A percentile compares a stretch with the other conserved stretches of the same genome.
phyloP scores from a whole-genome alignment of 176 grass and related monocot species.

The Carex pumila region DNA sequence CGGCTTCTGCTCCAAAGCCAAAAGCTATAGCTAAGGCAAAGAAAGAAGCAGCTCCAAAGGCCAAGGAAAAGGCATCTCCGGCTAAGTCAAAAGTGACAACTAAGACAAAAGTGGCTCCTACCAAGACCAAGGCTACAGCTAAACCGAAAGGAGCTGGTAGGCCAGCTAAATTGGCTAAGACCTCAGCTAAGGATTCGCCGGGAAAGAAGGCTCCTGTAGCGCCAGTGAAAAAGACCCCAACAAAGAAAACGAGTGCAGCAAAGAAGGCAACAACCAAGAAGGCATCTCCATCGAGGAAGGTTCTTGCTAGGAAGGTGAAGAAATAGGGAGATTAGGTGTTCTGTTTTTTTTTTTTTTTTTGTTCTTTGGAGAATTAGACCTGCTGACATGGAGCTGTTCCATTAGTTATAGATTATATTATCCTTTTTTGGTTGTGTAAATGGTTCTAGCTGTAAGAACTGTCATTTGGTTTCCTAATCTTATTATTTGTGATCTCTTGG shows the following conservation, averaged over 20 bases:
- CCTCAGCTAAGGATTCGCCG: background rate
- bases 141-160: background rate
- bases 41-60: constrained; percentile 4
- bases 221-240: background rate
- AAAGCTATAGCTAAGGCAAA: constrained; percentile 24
- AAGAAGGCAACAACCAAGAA: constrained; percentile 23
- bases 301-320: constrained; percentile 40
- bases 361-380: background rate
- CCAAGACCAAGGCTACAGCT: constrained; percentile 10
- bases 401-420: background rate
- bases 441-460: background rate
- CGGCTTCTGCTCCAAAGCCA: background rate
- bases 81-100: constrained; percentile 4
- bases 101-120: background rate
- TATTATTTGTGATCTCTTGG: background rate
- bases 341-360: background rate
- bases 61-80: background rate
- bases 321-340: constrained; percentile 34
- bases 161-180: background rate
- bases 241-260: constrained; percentile 8
- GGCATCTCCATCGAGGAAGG: constrained; percentile 22
- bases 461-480: background rate
- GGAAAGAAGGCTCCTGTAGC: background rate
- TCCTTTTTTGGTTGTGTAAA: background rate
- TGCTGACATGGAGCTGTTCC: background rate